Evolutionary conservation across 805 yeast genomes (phyloP), one percentile per base, ranked within the genome.

Genomic region (Schizosaccharomyces lindneri): DNA sequence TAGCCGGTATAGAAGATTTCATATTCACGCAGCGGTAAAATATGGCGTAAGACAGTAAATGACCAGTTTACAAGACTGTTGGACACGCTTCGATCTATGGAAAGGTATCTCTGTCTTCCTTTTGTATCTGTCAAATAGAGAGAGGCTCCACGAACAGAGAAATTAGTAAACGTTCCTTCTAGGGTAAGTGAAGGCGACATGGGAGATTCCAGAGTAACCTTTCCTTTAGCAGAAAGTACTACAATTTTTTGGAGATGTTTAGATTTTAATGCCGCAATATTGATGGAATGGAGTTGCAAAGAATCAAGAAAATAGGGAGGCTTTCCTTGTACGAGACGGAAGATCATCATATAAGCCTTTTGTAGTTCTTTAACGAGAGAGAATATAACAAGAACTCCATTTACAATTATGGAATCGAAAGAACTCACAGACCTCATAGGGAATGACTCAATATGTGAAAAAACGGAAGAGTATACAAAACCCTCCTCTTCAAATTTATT

Each of bases 1-100:
- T 80, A n/a, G 74, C 71, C 41, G 2, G 60, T 57, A 31, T 39
- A 36, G 7, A 57, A 27, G 36, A 57, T 36, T 41, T 57, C 48
- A 36, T 57, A 57, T 11, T 27, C 43, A 21, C 43, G 39, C 15
- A 39, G 21, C 9, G 60, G 48, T 17, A 57, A 31, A 41, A 57
- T 13, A 7, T 21, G n/a, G 9, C 60, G 31, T 17, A 57, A 7
- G 11, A 36, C 19, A 31, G 17, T 21, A n/a, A 57, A 31, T 9
- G 19, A 57, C 48, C 48, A 41, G 11, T 57, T 27, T 4, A 57
- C 60, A n/a, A 57, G 27, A 15, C 43, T 36, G 46, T 36, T 57
- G 24, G 43, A 41, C 4, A 41, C 24, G 19, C 6, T 21, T 15
- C 9, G n/a, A 39, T 57, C 60, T 3, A 41, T 9, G 2, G 43